Conservation (phyloP, 176 grass and related monocot genomes). For the Thalia dealbata region DNA sequence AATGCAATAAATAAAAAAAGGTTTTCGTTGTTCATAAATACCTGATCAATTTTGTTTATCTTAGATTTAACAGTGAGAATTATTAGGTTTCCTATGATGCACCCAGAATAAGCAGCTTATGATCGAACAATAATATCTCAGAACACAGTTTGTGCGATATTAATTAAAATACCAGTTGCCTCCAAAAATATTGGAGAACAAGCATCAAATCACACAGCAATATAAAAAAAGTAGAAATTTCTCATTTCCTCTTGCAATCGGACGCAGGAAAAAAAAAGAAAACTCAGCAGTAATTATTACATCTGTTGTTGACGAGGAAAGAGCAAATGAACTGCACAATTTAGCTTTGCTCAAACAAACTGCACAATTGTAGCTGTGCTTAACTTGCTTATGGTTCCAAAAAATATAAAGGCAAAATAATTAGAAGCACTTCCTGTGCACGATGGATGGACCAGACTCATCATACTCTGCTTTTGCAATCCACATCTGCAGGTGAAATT, state of each 20-base stretch:
- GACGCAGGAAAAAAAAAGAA: too few species aligned
- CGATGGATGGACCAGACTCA: neutral
- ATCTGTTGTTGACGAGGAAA: too few species aligned
- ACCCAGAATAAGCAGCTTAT: too few species aligned
- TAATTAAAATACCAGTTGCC: neutral
- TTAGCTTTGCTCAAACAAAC: neutral
- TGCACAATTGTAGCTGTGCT: neutral
- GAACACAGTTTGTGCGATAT: too few species aligned
- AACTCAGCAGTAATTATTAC: too few species aligned
- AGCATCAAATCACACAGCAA: neutral
- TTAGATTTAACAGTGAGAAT: too few species aligned
- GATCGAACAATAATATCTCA: too few species aligned
- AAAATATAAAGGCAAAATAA: neutral
- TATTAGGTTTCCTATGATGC: too few species aligned
- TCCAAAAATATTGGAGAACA: neutral
- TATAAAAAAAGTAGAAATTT: neutral
- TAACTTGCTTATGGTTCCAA: neutral
- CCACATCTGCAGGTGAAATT: neutral
- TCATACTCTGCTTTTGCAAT: neutral
- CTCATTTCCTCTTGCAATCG: neutral
- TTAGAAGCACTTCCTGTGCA: constrained; percentile 2
- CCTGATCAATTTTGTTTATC: too few species aligned
- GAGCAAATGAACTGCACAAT: neutral
- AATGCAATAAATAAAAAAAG: neutral
- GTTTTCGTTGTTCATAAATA: neutral